Base-by-base conservation (phyloP, 148 eudicot genomes). In the Persicaria tinctoria region DNA sequence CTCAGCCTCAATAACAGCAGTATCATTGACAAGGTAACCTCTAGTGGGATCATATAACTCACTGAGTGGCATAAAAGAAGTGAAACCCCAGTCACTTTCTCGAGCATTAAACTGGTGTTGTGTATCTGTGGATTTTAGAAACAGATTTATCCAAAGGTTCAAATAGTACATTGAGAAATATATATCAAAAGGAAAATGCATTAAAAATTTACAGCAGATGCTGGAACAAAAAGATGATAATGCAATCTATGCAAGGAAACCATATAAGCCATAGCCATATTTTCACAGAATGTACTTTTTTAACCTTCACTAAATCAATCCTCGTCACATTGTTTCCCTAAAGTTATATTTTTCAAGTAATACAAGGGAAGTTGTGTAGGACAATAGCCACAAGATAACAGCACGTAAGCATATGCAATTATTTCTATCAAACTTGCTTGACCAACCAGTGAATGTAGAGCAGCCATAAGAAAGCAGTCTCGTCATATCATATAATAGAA, bases 1-100 rank as follows among this genome's bases (percentile, higher is more conserved):
- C 79, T 91, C 97, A 55, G 98, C 98, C 82, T 93, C 98, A 53
- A 78, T 62, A 5, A 78, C 54, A 45, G 68, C 63, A 11, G 77
- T 73, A 68, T 78, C 80, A 78, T 78, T 78, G 53, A 73, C 73
- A 64, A 78, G 76, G 69, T 38, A 78, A 6, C 80, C 80, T 74
- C 73, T 78, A 44, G 62, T 41, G 10, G 80, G 80, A 49, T 78
- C 80, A 74, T 74, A 74, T 50, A 78, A 68, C 54, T 78, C 76
- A 53, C 77, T 46, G 2, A 78, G 80, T 53, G 80, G 77, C 80
- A 78, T 74, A 68, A 78, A 78, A 12, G 80, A 74, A 12, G 77
- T 78, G 68, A 78, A 78, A 44, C 80, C 80, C 80, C 80, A 78
- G 54, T 74, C 80, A 46, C 77, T 78, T 45, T 78, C 77, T 16